Percentiles rank a stretch among this genome's conserved stretches.
phyloP scores from a whole-genome alignment of 2,329 filamentous ascomycete species.

The Podosphaera leucotricha region DNA sequence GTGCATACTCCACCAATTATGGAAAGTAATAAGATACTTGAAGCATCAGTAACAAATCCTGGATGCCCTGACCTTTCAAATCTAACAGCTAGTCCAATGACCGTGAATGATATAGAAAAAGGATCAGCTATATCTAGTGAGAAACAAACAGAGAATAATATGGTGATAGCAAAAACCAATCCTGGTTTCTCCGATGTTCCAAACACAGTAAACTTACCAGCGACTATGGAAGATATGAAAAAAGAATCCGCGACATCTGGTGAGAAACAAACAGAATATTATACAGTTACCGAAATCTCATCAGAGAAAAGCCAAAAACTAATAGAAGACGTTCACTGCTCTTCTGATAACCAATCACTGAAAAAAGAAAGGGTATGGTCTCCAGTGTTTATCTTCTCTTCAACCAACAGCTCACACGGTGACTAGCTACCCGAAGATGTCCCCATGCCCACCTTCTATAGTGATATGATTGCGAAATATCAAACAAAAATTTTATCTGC shows the following conservation, averaged over 20 bases:
- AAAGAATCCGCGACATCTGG: neutral
- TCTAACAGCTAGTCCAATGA: conserved; percentile 6
- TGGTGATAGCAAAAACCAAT: neutral
- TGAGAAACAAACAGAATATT: neutral
- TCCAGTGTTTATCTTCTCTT: neutral
- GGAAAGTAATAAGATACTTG: conserved; percentile 20
- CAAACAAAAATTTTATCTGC: conserved; percentile 83
- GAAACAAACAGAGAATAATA: neutral
- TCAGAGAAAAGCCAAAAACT: neutral
- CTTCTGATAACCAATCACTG: neutral
- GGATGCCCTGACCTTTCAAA: conserved; percentile 1
- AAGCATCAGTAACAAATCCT: conserved; percentile 3
- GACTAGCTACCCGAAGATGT: conserved; percentile 50
- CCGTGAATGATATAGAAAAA: conserved; percentile 8
- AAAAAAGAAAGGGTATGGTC: neutral
- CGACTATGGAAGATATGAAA: neutral
- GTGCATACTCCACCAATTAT: conserved; percentile 51
- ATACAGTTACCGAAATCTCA: neutral
- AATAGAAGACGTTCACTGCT: neutral
- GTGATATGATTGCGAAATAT: conserved; percentile 82
- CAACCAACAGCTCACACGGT: conserved; percentile 17
- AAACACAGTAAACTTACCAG: neutral
- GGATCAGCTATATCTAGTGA: neutral
- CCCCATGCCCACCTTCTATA: conserved; percentile 78
- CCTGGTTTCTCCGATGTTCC: neutral